phyloP scores from a whole-genome alignment of 805 yeast species.

The Tetrapisispora namnaoensis region DNA sequence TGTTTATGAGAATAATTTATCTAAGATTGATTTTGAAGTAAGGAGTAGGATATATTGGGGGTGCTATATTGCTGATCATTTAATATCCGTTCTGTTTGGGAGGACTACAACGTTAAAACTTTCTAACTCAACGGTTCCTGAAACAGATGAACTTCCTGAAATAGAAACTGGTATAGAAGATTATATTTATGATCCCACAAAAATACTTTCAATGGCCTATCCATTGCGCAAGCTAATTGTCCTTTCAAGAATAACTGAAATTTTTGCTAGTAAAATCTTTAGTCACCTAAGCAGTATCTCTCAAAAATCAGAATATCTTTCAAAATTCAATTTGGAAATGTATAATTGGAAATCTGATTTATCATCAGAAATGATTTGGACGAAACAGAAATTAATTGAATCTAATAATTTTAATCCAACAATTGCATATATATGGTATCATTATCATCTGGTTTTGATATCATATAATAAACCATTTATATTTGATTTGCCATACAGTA shows the following conservation, averaged over 20 bases:
- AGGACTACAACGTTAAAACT: constrained; percentile 43
- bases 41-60: constrained; percentile 56
- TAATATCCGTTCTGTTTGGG: constrained; percentile 45
- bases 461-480: constrained; percentile 51
- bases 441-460: constrained; percentile 44
- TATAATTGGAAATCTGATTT: constrained; percentile 38
- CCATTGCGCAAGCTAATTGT: constrained; percentile 34
- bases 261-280: constrained; percentile 22
- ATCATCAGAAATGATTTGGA: constrained; percentile 39
- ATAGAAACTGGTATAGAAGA: constrained; percentile 47
- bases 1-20: constrained; percentile 31
- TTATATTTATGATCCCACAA: constrained; percentile 31
- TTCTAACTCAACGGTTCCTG: constrained; percentile 49
- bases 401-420: constrained; percentile 40
- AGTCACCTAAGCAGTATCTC: constrained; percentile 19
- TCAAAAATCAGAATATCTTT: constrained; percentile 30
- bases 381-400: constrained; percentile 27
- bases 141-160: constrained; percentile 46
- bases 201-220: constrained; percentile 15
- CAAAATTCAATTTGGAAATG: constrained; percentile 38
- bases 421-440: constrained; percentile 38
- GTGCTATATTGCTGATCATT: constrained; percentile 48
- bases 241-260: constrained; percentile 27
- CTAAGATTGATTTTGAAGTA: constrained; percentile 41
- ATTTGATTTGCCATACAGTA: constrained; percentile 14